A percentile compares a stretch with the other conserved stretches of the same genome.
phyloP scores from a whole-genome alignment of 1,284 basidiomycete genomes.

The Dichomitus squalens region DNA sequence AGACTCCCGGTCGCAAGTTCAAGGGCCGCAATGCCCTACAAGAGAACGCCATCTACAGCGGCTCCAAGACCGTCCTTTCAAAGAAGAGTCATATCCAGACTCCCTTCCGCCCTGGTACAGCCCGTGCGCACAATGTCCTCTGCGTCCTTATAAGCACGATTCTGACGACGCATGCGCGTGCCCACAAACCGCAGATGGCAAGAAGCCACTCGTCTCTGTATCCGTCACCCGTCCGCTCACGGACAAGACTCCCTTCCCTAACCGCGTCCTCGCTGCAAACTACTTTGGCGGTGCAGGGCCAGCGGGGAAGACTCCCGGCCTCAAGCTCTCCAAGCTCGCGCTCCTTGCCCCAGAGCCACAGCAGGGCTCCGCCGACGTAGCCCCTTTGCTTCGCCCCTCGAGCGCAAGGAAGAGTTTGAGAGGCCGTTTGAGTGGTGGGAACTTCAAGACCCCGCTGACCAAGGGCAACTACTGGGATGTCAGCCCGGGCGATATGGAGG shows the following conservation, averaged over 20 bases:
- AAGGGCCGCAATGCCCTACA: conserved; percentile 45
- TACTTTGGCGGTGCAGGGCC: conserved; percentile 22
- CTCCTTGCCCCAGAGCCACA: conserved; percentile 33
- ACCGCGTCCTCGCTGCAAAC: conserved; percentile 44
- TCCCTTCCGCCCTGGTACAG: conserved; percentile 32
- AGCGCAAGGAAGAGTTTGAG: conserved; percentile 54
- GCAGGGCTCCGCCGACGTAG: conserved; percentile 16
- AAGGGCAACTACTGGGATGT: conserved; percentile 75
- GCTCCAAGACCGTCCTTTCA: conserved; percentile 41
- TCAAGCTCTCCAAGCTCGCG: conserved; percentile 38
- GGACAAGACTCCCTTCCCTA: conserved; percentile 59
- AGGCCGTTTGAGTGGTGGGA: conserved; percentile 28
- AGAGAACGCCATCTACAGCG: conserved; percentile 51
- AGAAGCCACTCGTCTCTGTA: conserved; percentile 25
- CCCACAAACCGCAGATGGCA: conserved; percentile 15
- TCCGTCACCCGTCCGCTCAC: conserved; percentile 48
- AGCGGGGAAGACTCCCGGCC: conserved; percentile 29
- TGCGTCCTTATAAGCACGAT: not conserved
- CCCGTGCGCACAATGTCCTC: conserved; percentile 21
- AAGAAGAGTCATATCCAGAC: conserved; percentile 46
- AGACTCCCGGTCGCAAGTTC: conserved; percentile 52
- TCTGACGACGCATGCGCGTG: not conserved
- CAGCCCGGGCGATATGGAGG: conserved; percentile 59
- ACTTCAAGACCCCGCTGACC: conserved; percentile 69
- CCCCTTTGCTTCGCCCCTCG: conserved; percentile 56